Percentiles rank a stretch among this genome's conserved stretches.
Conservation (phyloP, 2,329 filamentous ascomycete species). For the Mycosphaerella sp. region DNA sequence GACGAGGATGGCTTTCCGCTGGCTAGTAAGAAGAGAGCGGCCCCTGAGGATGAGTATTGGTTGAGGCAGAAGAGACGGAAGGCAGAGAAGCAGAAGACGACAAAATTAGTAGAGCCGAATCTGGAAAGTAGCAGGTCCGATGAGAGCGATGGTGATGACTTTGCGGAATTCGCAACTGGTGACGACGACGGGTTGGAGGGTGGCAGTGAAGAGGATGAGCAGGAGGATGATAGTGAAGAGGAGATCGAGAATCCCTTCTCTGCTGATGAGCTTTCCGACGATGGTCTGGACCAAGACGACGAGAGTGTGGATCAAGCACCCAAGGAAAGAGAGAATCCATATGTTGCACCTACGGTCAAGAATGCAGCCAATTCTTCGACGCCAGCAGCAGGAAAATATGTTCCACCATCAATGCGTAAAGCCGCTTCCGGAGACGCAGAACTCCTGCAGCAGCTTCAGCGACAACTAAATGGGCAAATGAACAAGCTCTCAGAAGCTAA, state of each 20-base stretch:
- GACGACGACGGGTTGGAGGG: slow-evolving; percentile 35
- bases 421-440: slow-evolving; percentile 59
- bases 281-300: slow-evolving; percentile 31
- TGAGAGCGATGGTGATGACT: neutral
- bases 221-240: slow-evolving; percentile 37
- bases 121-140: slow-evolving; percentile 23
- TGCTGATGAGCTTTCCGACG: slow-evolving; percentile 31
- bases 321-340: slow-evolving; percentile 72
- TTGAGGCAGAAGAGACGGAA: slow-evolving; percentile 52
- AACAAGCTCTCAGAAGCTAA: slow-evolving; percentile 93
- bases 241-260: slow-evolving; percentile 32
- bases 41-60: slow-evolving; percentile 55
- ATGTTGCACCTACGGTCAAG: slow-evolving; percentile 60
- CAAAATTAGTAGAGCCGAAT: slow-evolving; percentile 5
- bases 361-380: slow-evolving; percentile 30
- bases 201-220: slow-evolving; percentile 32
- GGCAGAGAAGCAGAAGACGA: slow-evolving; percentile 36
- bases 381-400: slow-evolving; percentile 59
- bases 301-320: slow-evolving; percentile 31
- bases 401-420: slow-evolving; percentile 76
- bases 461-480: slow-evolving; percentile 79
- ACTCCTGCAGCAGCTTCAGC: slow-evolving; percentile 60
- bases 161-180: slow-evolving; percentile 13
- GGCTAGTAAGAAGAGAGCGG: slow-evolving; percentile 48
- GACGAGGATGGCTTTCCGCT: slow-evolving; percentile 40